A percentile compares a stretch with the other conserved stretches of the same genome.
phyloP scores from a whole-genome alignment of 208 protist species.

The Leishmania tarentolae region DNA sequence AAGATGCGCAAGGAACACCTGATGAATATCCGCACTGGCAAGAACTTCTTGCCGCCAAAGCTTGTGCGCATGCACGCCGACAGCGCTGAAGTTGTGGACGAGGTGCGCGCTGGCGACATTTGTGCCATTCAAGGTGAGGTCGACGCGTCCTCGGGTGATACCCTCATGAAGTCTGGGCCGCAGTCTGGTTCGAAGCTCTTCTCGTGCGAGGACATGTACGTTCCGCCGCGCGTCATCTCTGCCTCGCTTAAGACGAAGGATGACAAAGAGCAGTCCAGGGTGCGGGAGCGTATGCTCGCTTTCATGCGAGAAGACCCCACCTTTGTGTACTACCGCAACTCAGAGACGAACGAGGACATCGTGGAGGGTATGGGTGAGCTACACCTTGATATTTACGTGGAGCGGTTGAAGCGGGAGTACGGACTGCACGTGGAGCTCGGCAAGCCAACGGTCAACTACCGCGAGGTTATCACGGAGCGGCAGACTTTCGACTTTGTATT shows the following conservation, averaged over 20 bases:
- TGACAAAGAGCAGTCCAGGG: constrained; percentile 73
- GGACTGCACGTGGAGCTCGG: constrained; percentile 90
- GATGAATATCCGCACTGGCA: constrained; percentile 85
- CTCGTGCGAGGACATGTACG: constrained; percentile 96
- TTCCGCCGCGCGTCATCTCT: constrained; percentile 98
- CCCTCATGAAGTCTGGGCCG: constrained; percentile 88
- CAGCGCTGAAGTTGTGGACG: constrained; percentile 95
- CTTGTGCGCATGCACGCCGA: constrained; percentile 98
- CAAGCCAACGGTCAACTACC: constrained; percentile 97
- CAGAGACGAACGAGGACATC: constrained; percentile 94
- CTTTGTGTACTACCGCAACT: constrained; percentile 94
- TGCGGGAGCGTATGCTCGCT: constrained; percentile 82
- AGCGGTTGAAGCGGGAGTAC: constrained; percentile 96
- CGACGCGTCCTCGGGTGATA: constrained; percentile 97
- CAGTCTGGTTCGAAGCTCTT: constrained; percentile 63
- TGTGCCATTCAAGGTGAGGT: constrained; percentile 98
- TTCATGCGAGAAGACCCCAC: constrained; percentile 98
- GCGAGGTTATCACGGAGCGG: constrained; percentile 90
- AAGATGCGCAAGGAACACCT: constrained; percentile 92
- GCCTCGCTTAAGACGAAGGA: constrained; percentile 93
- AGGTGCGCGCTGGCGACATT: constrained; percentile 97
- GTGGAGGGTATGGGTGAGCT: constrained; percentile 98
- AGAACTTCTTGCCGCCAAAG: constrained; percentile 93
- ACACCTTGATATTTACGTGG: constrained; percentile 97
- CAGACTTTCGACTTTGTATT: constrained; percentile 97